Conservation (phyloP, 1,284 basidiomycete species). For the Phellopilus nigrolimitatus region DNA sequence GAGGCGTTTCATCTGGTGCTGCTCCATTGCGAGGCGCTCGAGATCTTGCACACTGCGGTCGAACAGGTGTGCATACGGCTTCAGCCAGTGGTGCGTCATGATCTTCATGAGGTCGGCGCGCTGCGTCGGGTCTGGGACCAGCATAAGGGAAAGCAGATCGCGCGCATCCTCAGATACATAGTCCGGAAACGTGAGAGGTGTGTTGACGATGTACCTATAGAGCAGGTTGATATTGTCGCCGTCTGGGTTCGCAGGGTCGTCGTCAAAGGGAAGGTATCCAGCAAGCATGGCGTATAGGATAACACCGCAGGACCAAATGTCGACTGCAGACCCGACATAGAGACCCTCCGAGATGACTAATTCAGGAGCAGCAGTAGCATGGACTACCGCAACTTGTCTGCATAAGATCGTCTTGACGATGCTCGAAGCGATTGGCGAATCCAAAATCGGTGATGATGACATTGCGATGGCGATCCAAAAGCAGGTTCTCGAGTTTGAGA, state of each 20-base stretch:
- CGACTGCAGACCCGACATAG: constrained; percentile 97
- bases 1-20: constrained; percentile 78
- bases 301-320: constrained; percentile 99
- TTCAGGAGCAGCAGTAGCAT: constrained; percentile 98
- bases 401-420: constrained; percentile 92
- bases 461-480: constrained; percentile 95
- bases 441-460: constrained; percentile 99
- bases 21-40: constrained; percentile 76
- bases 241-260: constrained; percentile 97
- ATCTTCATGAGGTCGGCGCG: constrained; percentile 73
- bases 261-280: constrained; percentile 99
- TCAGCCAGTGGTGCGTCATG: constrained; percentile 85
- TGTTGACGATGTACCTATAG: constrained; percentile 99
- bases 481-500: constrained; percentile 96
- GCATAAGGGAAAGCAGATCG: constrained; percentile 76
- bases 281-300: constrained; percentile 99
- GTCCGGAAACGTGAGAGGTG: constrained; percentile 90
- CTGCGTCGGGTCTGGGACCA: constrained; percentile 75
- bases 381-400: constrained; percentile 97
- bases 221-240: constrained; percentile 99
- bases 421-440: constrained; percentile 96
- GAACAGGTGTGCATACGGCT: constrained; percentile 61
- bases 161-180: constrained; percentile 82
- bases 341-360: constrained; percentile 98
- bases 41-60: constrained; percentile 71